Percentiles rank a stretch among this genome's conserved stretches.
phyloP scores from a whole-genome alignment of 75 land plant genomes.

The Sequoiadendron giganteum region DNA sequence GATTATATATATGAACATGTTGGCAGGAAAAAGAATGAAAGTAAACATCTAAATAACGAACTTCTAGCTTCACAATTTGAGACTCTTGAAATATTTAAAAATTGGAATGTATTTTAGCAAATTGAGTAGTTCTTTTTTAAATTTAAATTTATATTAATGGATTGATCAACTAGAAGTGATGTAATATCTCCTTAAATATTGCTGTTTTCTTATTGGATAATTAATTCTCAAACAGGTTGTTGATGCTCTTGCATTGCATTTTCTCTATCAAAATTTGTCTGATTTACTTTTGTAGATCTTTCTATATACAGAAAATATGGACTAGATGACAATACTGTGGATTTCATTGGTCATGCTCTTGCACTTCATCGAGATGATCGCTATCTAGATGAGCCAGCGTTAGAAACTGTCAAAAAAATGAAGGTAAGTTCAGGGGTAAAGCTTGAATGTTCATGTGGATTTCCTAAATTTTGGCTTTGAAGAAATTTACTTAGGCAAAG shows the following conservation, averaged over 20 bases:
- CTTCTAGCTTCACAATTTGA: background rate
- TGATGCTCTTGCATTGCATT: background rate
- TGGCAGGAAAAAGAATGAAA: background rate
- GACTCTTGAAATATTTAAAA: background rate
- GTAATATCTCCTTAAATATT: background rate
- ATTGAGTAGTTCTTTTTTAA: background rate
- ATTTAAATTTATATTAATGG: background rate
- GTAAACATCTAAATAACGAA: background rate
- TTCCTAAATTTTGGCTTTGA: background rate
- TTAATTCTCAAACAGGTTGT: background rate
- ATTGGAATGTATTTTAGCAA: background rate
- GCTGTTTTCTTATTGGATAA: background rate
- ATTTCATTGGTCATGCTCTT: slow-evolving; percentile 95
- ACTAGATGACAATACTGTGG: slow-evolving; percentile 84
- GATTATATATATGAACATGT: background rate
- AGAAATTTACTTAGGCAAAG: background rate
- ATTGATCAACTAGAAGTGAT: background rate
- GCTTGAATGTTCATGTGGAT: background rate
- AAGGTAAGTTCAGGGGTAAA: slow-evolving; percentile 53
- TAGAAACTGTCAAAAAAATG: slow-evolving; percentile 74
- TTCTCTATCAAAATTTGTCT: background rate
- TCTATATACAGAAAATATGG: slow-evolving; percentile 68
- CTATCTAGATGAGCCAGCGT: slow-evolving; percentile 76
- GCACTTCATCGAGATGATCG: slow-evolving; percentile 87
- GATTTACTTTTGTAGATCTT: background rate